Conservation (phyloP, 257 asterid species). For the Plantago major region DNA sequence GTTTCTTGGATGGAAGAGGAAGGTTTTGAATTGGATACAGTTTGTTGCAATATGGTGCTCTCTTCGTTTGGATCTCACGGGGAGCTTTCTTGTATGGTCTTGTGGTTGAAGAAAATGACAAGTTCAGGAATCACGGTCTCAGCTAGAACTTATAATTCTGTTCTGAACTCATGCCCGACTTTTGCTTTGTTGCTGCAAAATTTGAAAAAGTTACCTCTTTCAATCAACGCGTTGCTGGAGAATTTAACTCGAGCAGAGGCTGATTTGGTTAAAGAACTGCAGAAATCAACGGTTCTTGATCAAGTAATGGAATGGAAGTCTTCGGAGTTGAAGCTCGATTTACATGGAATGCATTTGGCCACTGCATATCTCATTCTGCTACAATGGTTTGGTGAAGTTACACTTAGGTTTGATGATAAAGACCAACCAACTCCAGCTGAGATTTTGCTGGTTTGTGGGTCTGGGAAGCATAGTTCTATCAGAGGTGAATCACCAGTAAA, state of each 20-base stretch:
- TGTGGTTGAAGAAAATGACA: constrained; percentile 64
- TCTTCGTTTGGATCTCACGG: constrained; percentile 62
- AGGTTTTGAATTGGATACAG: constrained; percentile 67
- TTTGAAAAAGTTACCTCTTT: constrained; percentile 45
- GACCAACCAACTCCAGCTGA: constrained; percentile 37
- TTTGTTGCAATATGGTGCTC: constrained; percentile 74
- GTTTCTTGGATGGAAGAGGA: constrained; percentile 40
- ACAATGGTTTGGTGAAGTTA: constrained; percentile 65
- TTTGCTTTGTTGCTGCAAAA: constrained; percentile 43
- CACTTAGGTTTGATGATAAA: constrained; percentile 28
- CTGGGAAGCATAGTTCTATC: constrained; percentile 64
- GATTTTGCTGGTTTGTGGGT: constrained; percentile 65
- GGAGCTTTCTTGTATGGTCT: constrained; percentile 47
- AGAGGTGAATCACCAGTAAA: constrained; percentile 79
- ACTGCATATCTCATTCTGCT: constrained; percentile 66
- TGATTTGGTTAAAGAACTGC: constrained; percentile 46
- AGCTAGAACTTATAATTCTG: constrained; percentile 67
- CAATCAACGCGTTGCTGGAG: constrained; percentile 42
- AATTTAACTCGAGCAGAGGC: constrained; percentile 44
- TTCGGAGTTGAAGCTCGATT: constrained; percentile 66
- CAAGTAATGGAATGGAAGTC: constrained; percentile 51
- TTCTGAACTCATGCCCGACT: constrained; percentile 61
- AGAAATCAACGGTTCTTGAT: constrained; percentile 42
- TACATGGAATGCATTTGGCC: constrained; percentile 87
- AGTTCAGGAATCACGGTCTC: constrained; percentile 37